Evolutionary conservation across 164 flowering plant genomes (phyloP), one percentile per base, ranked within the genome.

Genomic region (Paratinospora sagittata): DNA sequence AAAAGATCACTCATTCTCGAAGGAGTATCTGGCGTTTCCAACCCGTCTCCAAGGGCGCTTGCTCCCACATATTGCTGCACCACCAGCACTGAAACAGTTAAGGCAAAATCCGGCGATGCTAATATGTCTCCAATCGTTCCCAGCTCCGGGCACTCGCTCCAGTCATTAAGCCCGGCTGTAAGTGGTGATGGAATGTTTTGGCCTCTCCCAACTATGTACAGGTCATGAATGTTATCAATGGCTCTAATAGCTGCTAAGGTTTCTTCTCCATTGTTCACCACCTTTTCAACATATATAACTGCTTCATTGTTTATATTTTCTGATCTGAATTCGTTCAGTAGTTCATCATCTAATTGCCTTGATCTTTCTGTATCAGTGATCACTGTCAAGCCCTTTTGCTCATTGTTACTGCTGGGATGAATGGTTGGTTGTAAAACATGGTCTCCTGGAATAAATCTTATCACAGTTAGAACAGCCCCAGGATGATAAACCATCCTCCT

Each of bases 401-500:
- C 69, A 9, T 39, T 6, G 55, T 41, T 37, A 11, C 17, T 2
- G 14, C 13, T 14, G 5, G 6, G 26, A 9, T 39, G 5, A 6
- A 37, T n/a, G 23, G 5, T 41, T 23, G 69, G 16, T 14, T 6
- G 30, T 41, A 55, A 55, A 55, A 19, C 24, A 21, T 65, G 26
- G 27, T 67, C 61, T 36, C 73, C 70, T 6, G 61, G 17, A 66
- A 66, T 17, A 65, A 70, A 70, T 17, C 74, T 26, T 24, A 70
- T 27, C 10, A 71, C 70, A 0, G 71, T 75, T 43, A 75, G 63
- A 41, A n/a, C 62, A 30, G 71, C 45, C 17, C 70, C 70, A 0
- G 65, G 66, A 67, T 71, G 71, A 21, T 61, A 63, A 3, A 49
- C 65, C 61, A 75, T 70, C 47, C 78, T 27, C 67, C 63, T 39